phyloP scores from a whole-genome alignment of 495 filamentous ascomycete species.

The Aspergillus kassunensis region DNA sequence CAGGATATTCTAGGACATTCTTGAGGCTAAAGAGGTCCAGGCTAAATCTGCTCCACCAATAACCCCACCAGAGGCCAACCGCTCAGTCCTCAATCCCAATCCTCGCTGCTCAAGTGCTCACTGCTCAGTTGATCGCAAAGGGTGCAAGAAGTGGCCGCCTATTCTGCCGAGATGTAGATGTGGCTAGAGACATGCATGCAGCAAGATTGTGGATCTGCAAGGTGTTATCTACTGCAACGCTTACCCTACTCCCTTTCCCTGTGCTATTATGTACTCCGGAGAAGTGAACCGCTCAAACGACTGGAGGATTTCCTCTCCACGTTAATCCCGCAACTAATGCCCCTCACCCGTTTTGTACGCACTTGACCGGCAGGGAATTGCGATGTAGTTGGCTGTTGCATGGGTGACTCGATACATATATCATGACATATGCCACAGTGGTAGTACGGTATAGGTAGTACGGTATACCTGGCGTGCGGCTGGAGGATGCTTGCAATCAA shows the following conservation, averaged over 20 bases:
- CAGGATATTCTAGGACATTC: background rate
- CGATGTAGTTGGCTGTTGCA: no score
- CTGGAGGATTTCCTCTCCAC: background rate
- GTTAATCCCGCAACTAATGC: conserved; percentile 2
- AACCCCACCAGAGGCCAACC: background rate
- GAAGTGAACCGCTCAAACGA: background rate
- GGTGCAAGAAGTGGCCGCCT: conserved; percentile 4
- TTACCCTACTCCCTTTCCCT: no score
- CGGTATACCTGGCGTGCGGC: no score
- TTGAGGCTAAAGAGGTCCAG: background rate
- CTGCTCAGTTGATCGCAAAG: background rate
- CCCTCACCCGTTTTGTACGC: background rate
- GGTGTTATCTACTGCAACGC: background rate
- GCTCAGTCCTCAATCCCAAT: background rate
- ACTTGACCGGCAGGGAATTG: background rate
- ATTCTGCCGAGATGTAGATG: conserved; percentile 1
- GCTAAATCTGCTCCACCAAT: background rate
- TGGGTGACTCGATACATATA: background rate
- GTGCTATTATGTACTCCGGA: no score
- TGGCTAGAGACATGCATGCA: conserved; percentile 2
- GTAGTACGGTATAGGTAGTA: no score
- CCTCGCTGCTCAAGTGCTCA: no score
- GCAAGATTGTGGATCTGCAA: background rate
- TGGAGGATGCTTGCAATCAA: no score
- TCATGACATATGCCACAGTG: background rate